phyloP scores from a whole-genome alignment of 352 stramenopile genomes.

The Pythium folliculosum region DNA sequence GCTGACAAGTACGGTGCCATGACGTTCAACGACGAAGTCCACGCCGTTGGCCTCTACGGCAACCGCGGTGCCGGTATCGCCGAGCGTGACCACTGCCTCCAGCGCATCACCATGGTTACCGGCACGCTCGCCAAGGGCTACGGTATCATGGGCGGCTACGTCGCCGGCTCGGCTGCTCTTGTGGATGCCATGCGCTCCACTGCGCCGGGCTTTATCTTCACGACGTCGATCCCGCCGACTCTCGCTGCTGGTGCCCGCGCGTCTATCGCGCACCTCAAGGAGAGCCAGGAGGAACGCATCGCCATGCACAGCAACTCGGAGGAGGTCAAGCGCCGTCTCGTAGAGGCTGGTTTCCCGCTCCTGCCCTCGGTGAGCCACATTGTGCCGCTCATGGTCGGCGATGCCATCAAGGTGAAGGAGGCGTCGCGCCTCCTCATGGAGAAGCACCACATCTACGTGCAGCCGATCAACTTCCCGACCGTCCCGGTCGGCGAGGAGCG shows the following conservation, averaged over 20 bases:
- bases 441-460: constrained; percentile 90
- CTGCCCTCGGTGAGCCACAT: constrained; percentile 89
- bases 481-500: constrained; percentile 89
- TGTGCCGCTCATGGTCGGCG: constrained; percentile 87
- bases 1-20: constrained; percentile 92
- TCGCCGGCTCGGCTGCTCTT: constrained; percentile 80
- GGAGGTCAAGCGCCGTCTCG: constrained; percentile 82
- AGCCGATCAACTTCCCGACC: constrained; percentile 93
- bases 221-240: constrained; percentile 87
- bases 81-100: constrained; percentile 84
- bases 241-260: constrained; percentile 79
- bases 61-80: constrained; percentile 83
- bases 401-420: constrained; percentile 88
- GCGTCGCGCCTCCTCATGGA: constrained; percentile 90
- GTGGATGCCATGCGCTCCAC: constrained; percentile 89
- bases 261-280: constrained; percentile 83
- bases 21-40: constrained; percentile 92
- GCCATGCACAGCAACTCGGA: constrained; percentile 84
- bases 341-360: constrained; percentile 83
- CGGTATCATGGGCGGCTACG: constrained; percentile 91
- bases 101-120: constrained; percentile 90
- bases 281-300: constrained; percentile 78
- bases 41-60: constrained; percentile 89
- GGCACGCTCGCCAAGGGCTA: constrained; percentile 90
- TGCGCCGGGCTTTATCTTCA: constrained; percentile 90